Percentiles rank a stretch among this genome's conserved stretches.
phyloP scores from a whole-genome alignment of 257 asterid genomes.

The Paraleonurus japonicus region DNA sequence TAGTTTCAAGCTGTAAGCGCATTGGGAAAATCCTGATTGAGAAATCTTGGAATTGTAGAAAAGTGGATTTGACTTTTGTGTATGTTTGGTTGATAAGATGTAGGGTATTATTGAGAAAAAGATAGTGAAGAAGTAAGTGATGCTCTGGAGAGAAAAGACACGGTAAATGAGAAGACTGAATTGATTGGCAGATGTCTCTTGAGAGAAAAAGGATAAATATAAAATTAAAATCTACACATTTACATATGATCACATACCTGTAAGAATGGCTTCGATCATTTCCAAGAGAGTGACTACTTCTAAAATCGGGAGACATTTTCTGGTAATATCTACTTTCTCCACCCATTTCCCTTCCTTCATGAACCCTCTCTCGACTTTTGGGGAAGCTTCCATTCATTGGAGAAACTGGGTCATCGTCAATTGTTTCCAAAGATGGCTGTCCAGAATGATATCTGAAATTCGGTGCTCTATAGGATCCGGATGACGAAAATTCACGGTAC shows the following conservation, averaged over 20 bases:
- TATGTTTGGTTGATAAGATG: no score
- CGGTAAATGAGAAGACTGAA: neutral
- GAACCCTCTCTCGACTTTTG: constrained; percentile 37
- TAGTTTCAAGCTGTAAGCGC: no score
- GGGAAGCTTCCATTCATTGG: constrained; percentile 28
- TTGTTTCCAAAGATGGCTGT: constrained; percentile 38
- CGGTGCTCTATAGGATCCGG: constrained; percentile 33
- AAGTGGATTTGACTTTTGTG: no score
- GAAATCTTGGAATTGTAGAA: no score
- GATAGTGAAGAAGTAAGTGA: no score
- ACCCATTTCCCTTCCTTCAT: constrained; percentile 47
- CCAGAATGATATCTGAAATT: constrained; percentile 49
- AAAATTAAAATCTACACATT: neutral
- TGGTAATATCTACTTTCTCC: constrained; percentile 42
- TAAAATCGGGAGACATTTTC: constrained; percentile 56
- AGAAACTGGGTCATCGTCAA: constrained; percentile 29
- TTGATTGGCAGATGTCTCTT: constrained; percentile 1
- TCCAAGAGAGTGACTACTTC: constrained; percentile 41
- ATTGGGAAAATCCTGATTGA: no score
- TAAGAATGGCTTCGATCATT: constrained; percentile 41
- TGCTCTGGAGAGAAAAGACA: no score
- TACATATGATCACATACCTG: constrained; percentile 43
- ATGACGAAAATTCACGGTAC: constrained; percentile 38
- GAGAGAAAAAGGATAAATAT: neutral
- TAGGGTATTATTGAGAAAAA: no score